These are phyloP conservation scores for Atkinsonella texensis DNA, from an alignment of 2,329 filamentous ascomycete species.

Conservation along the genomic window DNA sequence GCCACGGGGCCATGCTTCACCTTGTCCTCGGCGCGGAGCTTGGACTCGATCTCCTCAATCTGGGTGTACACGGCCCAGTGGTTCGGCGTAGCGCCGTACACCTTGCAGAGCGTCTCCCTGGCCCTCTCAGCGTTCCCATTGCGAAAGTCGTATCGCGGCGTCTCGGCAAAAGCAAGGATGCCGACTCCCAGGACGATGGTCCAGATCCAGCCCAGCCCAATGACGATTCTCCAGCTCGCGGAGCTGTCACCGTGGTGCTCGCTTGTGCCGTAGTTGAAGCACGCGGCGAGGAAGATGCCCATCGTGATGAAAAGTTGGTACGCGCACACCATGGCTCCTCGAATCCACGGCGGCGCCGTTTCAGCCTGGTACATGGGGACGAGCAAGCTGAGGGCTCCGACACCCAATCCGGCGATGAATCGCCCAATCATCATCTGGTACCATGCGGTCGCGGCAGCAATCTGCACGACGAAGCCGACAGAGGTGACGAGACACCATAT, in stretches of 20 bases:
- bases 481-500: constrained; percentile 48
- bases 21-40: constrained; percentile 35
- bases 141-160: constrained; percentile 39
- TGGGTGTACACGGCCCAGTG: constrained; percentile 34
- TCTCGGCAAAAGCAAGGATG: constrained; percentile 40
- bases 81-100: constrained; percentile 32
- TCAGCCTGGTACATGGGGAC: constrained; percentile 68
- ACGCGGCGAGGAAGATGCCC: constrained; percentile 49
- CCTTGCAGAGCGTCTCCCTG: constrained; percentile 32
- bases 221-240: constrained; percentile 48
- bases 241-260: constrained; percentile 31
- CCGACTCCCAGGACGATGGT: constrained; percentile 34
- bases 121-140: constrained; percentile 33
- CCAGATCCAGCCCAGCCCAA: constrained; percentile 40
- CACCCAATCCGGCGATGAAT: constrained; percentile 52
- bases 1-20: constrained; percentile 28
- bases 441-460: constrained; percentile 43
- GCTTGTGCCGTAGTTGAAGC: constrained; percentile 51
- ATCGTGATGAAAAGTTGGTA: constrained; percentile 65
- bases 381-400: constrained; percentile 51
- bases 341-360: constrained; percentile 52
- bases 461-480: constrained; percentile 56
- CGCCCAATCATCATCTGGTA: constrained; percentile 55
- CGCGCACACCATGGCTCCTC: constrained; percentile 50
- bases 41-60: constrained; percentile 40